Evolutionary conservation across 257 asterid genomes (phyloP), one percentile per base, ranked within the genome.

Genomic region (Plantago ovata): DNA sequence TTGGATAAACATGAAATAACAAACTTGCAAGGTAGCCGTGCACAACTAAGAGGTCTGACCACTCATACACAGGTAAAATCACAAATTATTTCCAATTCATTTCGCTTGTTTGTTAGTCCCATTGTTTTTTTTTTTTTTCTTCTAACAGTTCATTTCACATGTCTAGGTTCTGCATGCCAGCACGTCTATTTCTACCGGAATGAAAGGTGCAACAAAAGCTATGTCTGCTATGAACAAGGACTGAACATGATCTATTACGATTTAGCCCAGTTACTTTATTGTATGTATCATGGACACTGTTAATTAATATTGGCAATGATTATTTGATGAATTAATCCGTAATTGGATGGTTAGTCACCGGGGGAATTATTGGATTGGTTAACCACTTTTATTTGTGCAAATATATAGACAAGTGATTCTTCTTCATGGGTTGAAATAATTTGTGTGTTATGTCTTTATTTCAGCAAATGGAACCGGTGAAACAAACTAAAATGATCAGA

Each of bases 171-270:
- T 92, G 53, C 79, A 86, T 68, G 98, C 98, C 21, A 86, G 86
- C 81, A 88, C 97, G 36, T 88, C 98, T 28, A 86, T 92, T 53
- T 82, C 94, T 42, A 92, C 96, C 42, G 98, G 98, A 39, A 92
- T 92, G 93, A 88, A 92, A 80, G 98, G 98, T 68, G 97, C 98
- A 61, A 92, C 98, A 53, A 92, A 88, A 79, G 98, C 98, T 20
- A 92, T 92, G 98, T 60, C 82, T 72, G 95, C 98, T 72, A 92
- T 92, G 98, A 92, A 92, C 78, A 88, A 88, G 95, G 96, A 60
- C 55, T n/a, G n/a, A n/a, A 56, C 61, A 15, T 33, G 67, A 24
- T 7, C 44, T 4, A 40, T 15, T 48, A n/a, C n/a, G n/a, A n/a
- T n/a, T n/a, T n/a, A n/a, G n/a, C n/a, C n/a, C n/a, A n/a, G n/a